Base-by-base conservation (phyloP, 2,329 filamentous ascomycete genomes). In the Fulvia fulva region DNA sequence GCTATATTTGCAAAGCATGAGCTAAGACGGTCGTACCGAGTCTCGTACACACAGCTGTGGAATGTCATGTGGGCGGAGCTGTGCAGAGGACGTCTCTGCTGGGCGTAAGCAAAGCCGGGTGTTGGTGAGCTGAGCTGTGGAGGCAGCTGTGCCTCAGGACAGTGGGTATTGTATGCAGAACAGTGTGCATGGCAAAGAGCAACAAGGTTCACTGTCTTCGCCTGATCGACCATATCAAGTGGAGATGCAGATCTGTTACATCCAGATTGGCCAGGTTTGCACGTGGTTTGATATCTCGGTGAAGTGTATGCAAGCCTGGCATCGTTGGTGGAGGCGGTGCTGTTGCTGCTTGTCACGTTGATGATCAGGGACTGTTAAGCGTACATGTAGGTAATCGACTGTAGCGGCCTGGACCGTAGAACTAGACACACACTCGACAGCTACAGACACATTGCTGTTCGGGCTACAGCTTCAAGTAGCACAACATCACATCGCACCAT, bases 401-500 rank as follows among this genome's bases (percentile, higher is more conserved):
- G 19, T n/a, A n/a, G n/a, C 37, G 37, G 37, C 37, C 1, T 7
- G 37, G 37, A n/a, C n/a, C 37, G 37, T n/a, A 7, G 8, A 12
- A n/a, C n/a, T 32, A 32, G 7, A 41, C 37, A 41, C 19, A n/a
- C 37, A 41, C 16, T 41, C 16, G 4, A 19, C n/a, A n/a, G 34
- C 14, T 19, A n/a, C 34, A 16, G 11, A 16, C 37, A 41, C 37
- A 7, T 41, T 19, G 14, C 37, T n/a, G 3, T 6, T 19, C 37
- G 37, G 7, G 37, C 37, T 19, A 41, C 37, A 4, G 37, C 14
- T n/a, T 19, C 4, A 16, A 19, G 14, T 41, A 19, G 37, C 37
- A 41, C 37, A n/a, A 19, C 37, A 41, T 41, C 37, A 7, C n/a
- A 16, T n/a, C 21, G 4, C 52, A 50, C 37, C 57, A 57, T 62